Percentiles rank a stretch among this genome's conserved stretches.
Conservation (phyloP, 1,284 basidiomycete genomes). For the Cryptococcus sp. region DNA sequence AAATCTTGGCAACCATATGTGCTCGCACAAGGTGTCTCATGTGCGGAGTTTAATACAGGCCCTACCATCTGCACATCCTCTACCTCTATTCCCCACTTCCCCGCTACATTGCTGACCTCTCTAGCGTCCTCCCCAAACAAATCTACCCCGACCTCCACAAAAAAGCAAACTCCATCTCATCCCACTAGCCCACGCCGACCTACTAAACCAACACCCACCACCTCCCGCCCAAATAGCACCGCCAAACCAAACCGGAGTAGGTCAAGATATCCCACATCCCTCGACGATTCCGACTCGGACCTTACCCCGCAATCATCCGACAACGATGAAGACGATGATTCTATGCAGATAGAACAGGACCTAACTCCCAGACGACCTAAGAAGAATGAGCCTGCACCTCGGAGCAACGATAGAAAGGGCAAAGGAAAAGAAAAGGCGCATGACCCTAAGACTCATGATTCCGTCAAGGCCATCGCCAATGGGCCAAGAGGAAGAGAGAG, state of each 20-base stretch:
- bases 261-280: background rate
- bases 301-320: conserved; percentile 1
- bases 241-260: background rate
- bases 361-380: background rate
- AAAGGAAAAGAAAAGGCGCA: background rate
- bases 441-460: background rate
- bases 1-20: background rate
- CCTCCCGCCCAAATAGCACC: background rate
- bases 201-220: background rate
- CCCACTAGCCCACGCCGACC: background rate
- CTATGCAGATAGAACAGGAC: background rate
- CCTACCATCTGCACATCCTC: background rate
- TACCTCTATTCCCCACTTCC: background rate
- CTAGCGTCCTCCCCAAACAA: background rate
- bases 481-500: conserved; percentile 35
- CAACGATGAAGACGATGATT: background rate
- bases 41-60: background rate
- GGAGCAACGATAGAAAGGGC: background rate
- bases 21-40: background rate
- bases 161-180: background rate
- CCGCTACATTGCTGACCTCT: background rate
- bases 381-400: background rate
- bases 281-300: background rate
- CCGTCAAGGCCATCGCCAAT: background rate
- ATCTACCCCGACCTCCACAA: background rate